Base-by-base conservation (phyloP, 1,284 basidiomycete genomes). In the Moesziomyces aphidis region DNA sequence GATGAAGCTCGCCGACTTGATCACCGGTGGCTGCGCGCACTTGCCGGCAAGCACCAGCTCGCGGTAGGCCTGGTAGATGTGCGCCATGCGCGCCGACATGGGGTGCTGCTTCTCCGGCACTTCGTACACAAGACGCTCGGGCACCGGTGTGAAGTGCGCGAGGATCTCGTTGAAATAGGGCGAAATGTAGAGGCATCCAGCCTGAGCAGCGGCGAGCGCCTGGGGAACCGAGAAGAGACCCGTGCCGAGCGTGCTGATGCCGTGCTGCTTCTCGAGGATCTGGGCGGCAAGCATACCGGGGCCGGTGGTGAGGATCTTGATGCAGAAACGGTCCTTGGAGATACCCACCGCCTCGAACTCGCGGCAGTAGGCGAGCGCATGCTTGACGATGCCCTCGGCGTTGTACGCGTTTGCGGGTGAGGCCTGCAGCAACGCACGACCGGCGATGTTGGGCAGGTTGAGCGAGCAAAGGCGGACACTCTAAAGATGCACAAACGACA, bases 301-400 rank as follows among this genome's bases (percentile, higher is more conserved):
- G 9, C 80, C 79, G 8, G 85, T 85, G 39, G 78, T 63, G 36
- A 84, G 85, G 49, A 85, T 79, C 71, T 85, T 85, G 78, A 85
- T 82, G 66, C 80, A 82, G 74, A 77, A 84, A 36, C 80, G 69
- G 44, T 84, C 82, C 43, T 74, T 36, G 9, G 50, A 44, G 46
- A 66, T 67, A 1, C 63, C 70, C 19, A 28, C 50, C 2, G 51
- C 53, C 2, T 53, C 61, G 15, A 70, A 70, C 50, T 70, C 61
- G 53, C 49, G 43, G 21, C 53, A 61, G 50, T 70, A 70, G 6
- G 61, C 57, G n/a, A 63, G 50, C 13, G 67, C 67, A 24, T 70
- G 67, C 2, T 45, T 39, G 17, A 70, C 61, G 43, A 70, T 70
- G 6, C 19, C 61, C 13, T 63, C 56, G 2, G 67, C 23, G 28